These are phyloP conservation scores for Mycena haematopus DNA, from an alignment of 768 basidiomycete species.

Conservation along the genomic window DNA sequence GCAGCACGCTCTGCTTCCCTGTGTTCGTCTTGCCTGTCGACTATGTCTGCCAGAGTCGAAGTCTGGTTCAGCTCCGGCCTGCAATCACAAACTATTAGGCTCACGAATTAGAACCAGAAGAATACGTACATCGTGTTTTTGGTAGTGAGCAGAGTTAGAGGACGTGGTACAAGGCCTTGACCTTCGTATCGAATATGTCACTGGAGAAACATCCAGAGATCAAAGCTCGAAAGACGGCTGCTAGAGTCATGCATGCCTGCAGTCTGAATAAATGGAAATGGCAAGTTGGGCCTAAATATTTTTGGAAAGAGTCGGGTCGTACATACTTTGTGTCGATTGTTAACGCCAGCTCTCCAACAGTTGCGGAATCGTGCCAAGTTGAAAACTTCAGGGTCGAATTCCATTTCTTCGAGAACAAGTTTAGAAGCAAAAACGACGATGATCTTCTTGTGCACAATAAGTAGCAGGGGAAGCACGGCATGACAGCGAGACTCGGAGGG, in stretches of 20 bases:
- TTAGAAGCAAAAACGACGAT: constrained; percentile 23
- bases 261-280: constrained; percentile 5
- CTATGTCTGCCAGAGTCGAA: constrained; percentile 1
- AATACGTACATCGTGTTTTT: constrained; percentile 2
- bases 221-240: neutral
- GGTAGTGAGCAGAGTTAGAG: neutral
- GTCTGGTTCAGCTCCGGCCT: constrained; percentile 3
- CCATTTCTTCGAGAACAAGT: constrained; percentile 26
- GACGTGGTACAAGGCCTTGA: neutral
- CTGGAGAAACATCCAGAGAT: constrained; percentile 21
- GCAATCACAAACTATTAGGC: neutral
- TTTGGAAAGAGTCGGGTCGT: neutral
- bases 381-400: constrained; percentile 28
- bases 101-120: neutral
- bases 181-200: constrained; percentile 30
- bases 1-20: constrained; percentile 9
- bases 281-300: neutral
- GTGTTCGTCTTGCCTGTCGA: constrained; percentile 9
- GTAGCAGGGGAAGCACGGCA: constrained; percentile 22
- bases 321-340: constrained; percentile 23
- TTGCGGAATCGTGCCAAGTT: constrained; percentile 25
- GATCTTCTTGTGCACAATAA: constrained; percentile 27
- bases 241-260: neutral
- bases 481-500: neutral
- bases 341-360: constrained; percentile 30